A percentile compares a stretch with the other conserved stretches of the same genome.
phyloP scores from a whole-genome alignment of 192 early-diverging fungal genomes.

The Coemansia sp. region DNA sequence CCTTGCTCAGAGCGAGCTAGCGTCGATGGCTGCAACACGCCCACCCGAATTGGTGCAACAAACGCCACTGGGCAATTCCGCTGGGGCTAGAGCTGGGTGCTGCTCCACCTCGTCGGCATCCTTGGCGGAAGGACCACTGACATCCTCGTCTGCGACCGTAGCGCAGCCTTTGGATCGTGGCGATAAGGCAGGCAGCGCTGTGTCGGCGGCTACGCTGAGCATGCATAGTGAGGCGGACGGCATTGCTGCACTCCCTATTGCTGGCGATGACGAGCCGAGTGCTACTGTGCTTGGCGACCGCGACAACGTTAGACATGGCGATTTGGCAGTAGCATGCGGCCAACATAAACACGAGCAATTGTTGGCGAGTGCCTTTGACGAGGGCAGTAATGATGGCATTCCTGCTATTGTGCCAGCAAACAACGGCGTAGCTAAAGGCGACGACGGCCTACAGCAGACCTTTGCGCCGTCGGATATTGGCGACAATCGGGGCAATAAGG shows the following conservation, averaged over 20 bases:
- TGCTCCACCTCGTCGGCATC: background rate
- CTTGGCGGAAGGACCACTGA: background rate
- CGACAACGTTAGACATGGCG: background rate
- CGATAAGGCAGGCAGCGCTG: background rate
- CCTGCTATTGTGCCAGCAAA: background rate
- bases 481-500: conserved; percentile 2
- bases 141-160: background rate
- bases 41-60: background rate
- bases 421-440: background rate
- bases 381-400: background rate
- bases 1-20: no score
- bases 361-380: background rate
- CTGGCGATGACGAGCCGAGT: background rate
- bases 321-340: background rate
- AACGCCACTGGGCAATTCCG: background rate
- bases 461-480: background rate
- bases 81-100: background rate
- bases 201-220: background rate
- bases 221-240: background rate
- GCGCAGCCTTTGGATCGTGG: background rate
- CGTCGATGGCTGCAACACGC: background rate
- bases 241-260: background rate
- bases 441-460: no score
- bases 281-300: background rate
- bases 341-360: background rate